phyloP scores from a whole-genome alignment of 2,329 filamentous ascomycete species.

The Neobulgaria alba region DNA sequence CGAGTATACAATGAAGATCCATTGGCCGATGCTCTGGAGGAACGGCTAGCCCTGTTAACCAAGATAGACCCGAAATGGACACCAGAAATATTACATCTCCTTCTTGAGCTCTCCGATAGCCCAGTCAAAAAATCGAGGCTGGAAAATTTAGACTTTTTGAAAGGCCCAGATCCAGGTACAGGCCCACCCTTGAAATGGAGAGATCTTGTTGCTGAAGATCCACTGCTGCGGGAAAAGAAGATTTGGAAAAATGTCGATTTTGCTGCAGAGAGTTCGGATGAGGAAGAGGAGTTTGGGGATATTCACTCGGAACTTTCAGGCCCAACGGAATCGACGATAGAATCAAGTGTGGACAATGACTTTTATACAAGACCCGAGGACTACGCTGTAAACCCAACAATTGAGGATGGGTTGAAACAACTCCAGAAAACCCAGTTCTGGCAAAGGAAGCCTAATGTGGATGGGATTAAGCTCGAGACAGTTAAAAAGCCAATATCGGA shows the following conservation, averaged over 20 bases:
- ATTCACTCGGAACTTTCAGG: conserved; percentile 31
- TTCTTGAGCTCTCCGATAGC: conserved; percentile 74
- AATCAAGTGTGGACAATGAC: conserved; percentile 26
- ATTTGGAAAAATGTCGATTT: conserved; percentile 68
- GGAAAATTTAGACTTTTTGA: conserved; percentile 50
- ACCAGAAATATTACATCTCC: conserved; percentile 69
- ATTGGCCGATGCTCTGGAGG: conserved; percentile 60
- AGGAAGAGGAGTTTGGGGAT: conserved; percentile 29
- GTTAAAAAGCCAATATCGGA: conserved; percentile 39
- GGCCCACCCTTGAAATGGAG: conserved; percentile 60
- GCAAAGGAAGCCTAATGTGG: conserved; percentile 29
- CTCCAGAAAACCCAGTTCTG: conserved; percentile 39
- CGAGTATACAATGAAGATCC: conserved; percentile 70
- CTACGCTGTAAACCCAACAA: conserved; percentile 24
- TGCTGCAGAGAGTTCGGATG: conserved; percentile 52
- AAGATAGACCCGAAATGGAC: conserved; percentile 51
- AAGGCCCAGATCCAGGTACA: conserved; percentile 35
- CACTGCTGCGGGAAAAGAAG: conserved; percentile 56
- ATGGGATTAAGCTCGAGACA: conserved; percentile 21
- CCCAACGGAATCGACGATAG: conserved; percentile 23
- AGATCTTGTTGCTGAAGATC: conserved; percentile 69
- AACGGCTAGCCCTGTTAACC: conserved; percentile 51
- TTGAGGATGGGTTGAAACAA: conserved; percentile 30
- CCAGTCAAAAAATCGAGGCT: conserved; percentile 64
- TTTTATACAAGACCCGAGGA: conserved; percentile 25